Evolutionary conservation across 1,284 basidiomycete species (phyloP).

Genomic region (Ustilago shanxiensis): DNA sequence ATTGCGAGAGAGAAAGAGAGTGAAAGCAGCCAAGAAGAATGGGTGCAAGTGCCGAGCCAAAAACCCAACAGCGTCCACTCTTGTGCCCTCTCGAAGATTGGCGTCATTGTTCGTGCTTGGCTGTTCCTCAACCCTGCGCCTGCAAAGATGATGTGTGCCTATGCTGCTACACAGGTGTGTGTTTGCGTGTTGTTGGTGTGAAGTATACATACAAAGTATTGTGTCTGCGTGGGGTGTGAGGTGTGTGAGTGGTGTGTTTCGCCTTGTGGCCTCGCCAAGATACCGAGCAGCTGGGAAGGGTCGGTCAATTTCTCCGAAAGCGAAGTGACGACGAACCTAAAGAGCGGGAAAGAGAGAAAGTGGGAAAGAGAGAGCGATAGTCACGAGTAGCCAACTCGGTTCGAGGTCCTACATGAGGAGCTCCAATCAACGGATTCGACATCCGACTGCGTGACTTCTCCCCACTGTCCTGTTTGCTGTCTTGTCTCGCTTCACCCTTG

Average conservation of each 20-base stretch:
- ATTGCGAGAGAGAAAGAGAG: no score
- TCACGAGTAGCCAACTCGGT: no score
- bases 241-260: no score
- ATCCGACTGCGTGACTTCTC: background rate
- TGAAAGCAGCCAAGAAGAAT: background rate
- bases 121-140: background rate
- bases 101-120: constrained; percentile 5
- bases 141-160: no score
- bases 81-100: no score
- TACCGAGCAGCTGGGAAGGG: background rate
- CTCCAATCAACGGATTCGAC: constrained; percentile 1
- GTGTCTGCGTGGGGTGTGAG: no score
- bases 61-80: background rate
- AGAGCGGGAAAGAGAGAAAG: background rate
- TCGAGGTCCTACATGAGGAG: background rate
- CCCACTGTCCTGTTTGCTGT: background rate
- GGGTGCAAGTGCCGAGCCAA: background rate
- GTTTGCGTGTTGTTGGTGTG: no score
- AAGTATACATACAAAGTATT: no score
- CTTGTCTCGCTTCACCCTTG: background rate
- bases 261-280: constrained; percentile 7
- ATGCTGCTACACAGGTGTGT: no score
- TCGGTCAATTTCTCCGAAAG: no score
- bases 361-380: no score
- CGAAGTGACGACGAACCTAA: no score